phyloP scores from a whole-genome alignment of 768 basidiomycete species.

The Macrocybe gigantea region DNA sequence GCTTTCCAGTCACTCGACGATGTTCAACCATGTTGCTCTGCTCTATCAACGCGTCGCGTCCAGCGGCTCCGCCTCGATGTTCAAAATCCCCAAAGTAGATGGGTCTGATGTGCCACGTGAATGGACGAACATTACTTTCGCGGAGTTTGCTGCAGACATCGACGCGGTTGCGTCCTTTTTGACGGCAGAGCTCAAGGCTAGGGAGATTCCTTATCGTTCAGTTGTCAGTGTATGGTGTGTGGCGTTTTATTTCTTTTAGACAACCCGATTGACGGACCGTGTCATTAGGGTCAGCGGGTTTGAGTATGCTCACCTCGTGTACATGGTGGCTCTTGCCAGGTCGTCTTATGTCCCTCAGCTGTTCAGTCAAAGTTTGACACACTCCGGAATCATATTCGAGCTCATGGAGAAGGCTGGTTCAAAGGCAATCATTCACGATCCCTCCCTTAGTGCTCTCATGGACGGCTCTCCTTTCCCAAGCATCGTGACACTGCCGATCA shows the following conservation, averaged over 20 bases:
- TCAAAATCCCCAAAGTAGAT: slow-evolving; percentile 44
- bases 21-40: too few relatives aligned
- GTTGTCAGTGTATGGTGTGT: slow-evolving; percentile 61
- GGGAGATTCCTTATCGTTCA: slow-evolving; percentile 37
- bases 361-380: slow-evolving; percentile 56
- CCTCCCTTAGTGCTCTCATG: slow-evolving; percentile 33
- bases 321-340: slow-evolving; percentile 57
- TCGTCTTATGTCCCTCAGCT: slow-evolving; percentile 65
- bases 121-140: slow-evolving; percentile 21
- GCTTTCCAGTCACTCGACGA: too few relatives aligned
- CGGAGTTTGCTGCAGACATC: slow-evolving; percentile 50
- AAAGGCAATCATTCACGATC: slow-evolving; percentile 51
- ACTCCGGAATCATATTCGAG: slow-evolving; percentile 53
- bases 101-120: slow-evolving; percentile 12
- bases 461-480: slow-evolving; percentile 30
- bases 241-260: neutral
- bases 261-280: slow-evolving; percentile 1
- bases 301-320: slow-evolving; percentile 54
- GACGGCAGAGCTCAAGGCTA: slow-evolving; percentile 45
- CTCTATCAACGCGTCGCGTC: slow-evolving; percentile 23
- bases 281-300: slow-evolving; percentile 51
- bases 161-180: slow-evolving; percentile 37
- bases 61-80: slow-evolving; percentile 41
- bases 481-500: slow-evolving; percentile 29
- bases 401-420: slow-evolving; percentile 48